Base-by-base conservation (phyloP, 2,329 filamentous ascomycete genomes). In the Fusarium gaditjirri region DNA sequence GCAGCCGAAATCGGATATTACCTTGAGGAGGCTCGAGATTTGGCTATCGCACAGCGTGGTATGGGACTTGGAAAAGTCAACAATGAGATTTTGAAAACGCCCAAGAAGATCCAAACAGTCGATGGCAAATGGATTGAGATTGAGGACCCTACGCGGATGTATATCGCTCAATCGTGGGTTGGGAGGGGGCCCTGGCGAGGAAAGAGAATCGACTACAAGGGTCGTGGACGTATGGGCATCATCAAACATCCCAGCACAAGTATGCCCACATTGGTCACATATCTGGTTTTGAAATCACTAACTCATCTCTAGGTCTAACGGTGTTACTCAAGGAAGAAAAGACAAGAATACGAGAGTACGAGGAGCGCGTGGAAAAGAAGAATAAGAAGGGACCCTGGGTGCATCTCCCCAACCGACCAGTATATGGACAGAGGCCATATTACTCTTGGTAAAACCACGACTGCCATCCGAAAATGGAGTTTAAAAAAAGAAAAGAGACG, bases 121-220 rank as follows among this genome's bases (percentile, higher is more conserved):
- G 89, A 93, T 65, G 94, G 94, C 74, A 90, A 90, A 80, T 90
- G 89, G 81, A 85, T 94, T 73, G 86, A 88, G 42, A 87, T 97
- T 29, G 83, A 83, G 35, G 93, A 98, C 77, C 91, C 91, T 3
- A 93, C 92, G n/a, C 88, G 89, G 65, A 92, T 98, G 72, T 99
- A 98, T 81, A 88, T 99, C 74, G 92, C 94, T 60, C 90, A 98
- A 83, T 94, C 95, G 8, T 99, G 95, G 95, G 94, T 97, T 47
- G 94, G 93, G 60, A 91, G 92, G 72, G 93, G 94, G 0, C 86
- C 87, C 3, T 92, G 86, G 81, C 87, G 88, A 64, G 83, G 81
- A 31, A 83, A 83, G 66, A 84, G 86, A 49, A 84, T 89, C 10
- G 92, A 95, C 74, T 92, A 91, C 81, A 91, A 95, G 71, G 94